Evolutionary conservation across 495 filamentous ascomycete genomes (phyloP).

Genomic region (Sabuloglossum arenarium): DNA sequence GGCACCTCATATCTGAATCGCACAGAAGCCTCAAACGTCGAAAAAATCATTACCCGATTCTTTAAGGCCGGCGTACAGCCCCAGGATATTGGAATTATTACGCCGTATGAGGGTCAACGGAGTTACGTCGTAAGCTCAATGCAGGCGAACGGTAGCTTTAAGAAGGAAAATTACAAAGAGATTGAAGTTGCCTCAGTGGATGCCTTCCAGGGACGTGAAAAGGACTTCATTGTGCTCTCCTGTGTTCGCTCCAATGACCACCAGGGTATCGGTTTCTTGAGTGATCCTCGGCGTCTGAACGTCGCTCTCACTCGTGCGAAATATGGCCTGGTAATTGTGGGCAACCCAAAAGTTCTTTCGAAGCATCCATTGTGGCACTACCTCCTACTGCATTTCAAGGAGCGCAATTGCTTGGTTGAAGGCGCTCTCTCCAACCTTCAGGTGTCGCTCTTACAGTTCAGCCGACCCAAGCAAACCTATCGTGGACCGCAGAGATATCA

Average conservation of each 20-base stretch:
- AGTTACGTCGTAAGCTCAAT: conserved; percentile 98
- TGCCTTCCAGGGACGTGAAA: conserved; percentile 97
- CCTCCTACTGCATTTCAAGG: conserved; percentile 92
- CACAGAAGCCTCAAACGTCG: conserved; percentile 89
- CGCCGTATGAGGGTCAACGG: conserved; percentile 93
- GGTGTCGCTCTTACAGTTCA: conserved; percentile 86
- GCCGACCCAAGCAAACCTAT: conserved; percentile 77
- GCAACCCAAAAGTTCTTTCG: conserved; percentile 92
- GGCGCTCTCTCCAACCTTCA: conserved; percentile 93
- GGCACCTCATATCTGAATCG: conserved; percentile 97
- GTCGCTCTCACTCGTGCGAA: conserved; percentile 96
- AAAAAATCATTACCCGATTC: conserved; percentile 95
- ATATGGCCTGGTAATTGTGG: conserved; percentile 86
- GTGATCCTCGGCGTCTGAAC: conserved; percentile 92
- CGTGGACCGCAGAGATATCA: conserved; percentile 78
- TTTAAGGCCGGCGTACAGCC: conserved; percentile 98
- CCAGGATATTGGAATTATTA: conserved; percentile 87
- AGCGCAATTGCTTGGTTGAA: conserved; percentile 87
- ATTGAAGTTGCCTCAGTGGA: conserved; percentile 97
- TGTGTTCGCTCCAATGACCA: conserved; percentile 98
- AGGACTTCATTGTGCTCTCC: conserved; percentile 96
- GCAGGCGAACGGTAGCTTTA: conserved; percentile 91
- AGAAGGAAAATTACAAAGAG: conserved; percentile 97
- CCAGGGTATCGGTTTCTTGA: conserved; percentile 97
- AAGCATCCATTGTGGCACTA: conserved; percentile 98